Conservation (phyloP, 805 yeast species). For the Starmerella asiatica region DNA sequence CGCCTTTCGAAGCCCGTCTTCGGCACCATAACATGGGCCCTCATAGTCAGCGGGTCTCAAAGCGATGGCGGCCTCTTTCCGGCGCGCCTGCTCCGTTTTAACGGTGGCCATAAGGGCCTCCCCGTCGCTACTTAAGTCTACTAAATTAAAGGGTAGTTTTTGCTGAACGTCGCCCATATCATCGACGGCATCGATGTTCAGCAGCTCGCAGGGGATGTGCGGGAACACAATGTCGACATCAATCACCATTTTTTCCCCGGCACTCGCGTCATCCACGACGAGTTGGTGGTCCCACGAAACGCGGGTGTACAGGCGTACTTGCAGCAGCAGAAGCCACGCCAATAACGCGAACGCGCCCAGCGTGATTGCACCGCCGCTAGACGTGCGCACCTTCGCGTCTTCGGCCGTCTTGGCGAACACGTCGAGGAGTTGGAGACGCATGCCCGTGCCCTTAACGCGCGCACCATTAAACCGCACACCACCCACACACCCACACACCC, state of each 20-base stretch:
- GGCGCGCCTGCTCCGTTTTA: constrained; percentile 32
- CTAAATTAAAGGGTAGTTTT: constrained; percentile 30
- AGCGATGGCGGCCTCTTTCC: constrained; percentile 22
- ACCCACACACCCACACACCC: no score
- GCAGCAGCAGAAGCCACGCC: constrained; percentile 50
- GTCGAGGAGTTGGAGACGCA: constrained; percentile 32
- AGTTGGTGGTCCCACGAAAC: constrained; percentile 66
- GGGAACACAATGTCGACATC: constrained; percentile 76
- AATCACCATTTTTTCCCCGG: constrained; percentile 63
- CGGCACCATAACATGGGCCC: constrained; percentile 82
- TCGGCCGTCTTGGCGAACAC: constrained; percentile 92
- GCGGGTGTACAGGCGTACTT: constrained; percentile 59
- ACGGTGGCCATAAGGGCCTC: constrained; percentile 31
- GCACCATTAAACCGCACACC: no score
- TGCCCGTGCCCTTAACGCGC: no score
- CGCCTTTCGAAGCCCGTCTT: constrained; percentile 8
- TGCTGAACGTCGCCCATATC: constrained; percentile 71
- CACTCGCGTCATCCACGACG: constrained; percentile 49
- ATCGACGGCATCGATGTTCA: constrained; percentile 80
- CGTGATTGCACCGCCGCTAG: constrained; percentile 83
- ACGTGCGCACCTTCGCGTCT: constrained; percentile 77
- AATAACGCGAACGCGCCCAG: constrained; percentile 51
- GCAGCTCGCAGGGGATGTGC: constrained; percentile 62
- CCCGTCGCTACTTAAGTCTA: constrained; percentile 45
- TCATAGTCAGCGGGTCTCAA: constrained; percentile 37